Evolutionary conservation across 495 filamentous ascomycete species (phyloP).

Genomic region (Tuber melanosporum): DNA sequence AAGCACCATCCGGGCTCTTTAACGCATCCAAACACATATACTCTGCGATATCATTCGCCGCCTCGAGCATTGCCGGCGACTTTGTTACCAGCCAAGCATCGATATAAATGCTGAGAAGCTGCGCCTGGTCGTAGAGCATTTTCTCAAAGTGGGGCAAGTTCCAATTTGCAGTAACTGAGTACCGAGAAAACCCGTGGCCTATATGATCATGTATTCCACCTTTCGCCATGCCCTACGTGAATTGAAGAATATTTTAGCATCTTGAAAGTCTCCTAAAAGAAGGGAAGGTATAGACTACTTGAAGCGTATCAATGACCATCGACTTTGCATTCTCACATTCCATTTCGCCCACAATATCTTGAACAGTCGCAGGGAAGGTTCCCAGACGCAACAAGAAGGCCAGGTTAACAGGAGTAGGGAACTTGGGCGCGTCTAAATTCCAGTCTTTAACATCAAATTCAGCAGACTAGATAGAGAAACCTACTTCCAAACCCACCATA

Average conservation of each 20-base stretch:
- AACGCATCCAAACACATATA: conserved; percentile 71
- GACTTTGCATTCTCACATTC: conserved; percentile 67
- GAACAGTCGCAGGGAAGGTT: conserved; percentile 63
- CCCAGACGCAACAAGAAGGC: conserved; percentile 72
- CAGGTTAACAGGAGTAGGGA: conserved; percentile 81
- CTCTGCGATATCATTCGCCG: conserved; percentile 73
- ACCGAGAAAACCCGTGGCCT: conserved; percentile 82
- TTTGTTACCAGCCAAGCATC: conserved; percentile 75
- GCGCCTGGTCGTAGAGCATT: conserved; percentile 93
- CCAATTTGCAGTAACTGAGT: conserved; percentile 88
- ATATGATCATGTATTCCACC: conserved; percentile 91
- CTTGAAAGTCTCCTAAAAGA: background rate
- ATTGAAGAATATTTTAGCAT: conserved; percentile 34
- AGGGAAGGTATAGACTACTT: conserved; percentile 18
- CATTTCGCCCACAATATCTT: conserved; percentile 75
- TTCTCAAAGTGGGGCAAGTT: conserved; percentile 94
- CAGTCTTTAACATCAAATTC: background rate
- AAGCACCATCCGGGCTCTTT: conserved; percentile 62
- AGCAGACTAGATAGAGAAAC: background rate
- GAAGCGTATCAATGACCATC: conserved; percentile 78
- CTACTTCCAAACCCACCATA: conserved; percentile 69
- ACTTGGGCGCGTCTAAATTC: conserved; percentile 63
- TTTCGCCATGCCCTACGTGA: conserved; percentile 58
- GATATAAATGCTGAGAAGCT: conserved; percentile 77
- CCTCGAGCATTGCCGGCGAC: conserved; percentile 65